Percentiles rank a stretch among this genome's conserved stretches.
phyloP scores from a whole-genome alignment of 2,329 filamentous ascomycete species.

The Xylariales sp. region DNA sequence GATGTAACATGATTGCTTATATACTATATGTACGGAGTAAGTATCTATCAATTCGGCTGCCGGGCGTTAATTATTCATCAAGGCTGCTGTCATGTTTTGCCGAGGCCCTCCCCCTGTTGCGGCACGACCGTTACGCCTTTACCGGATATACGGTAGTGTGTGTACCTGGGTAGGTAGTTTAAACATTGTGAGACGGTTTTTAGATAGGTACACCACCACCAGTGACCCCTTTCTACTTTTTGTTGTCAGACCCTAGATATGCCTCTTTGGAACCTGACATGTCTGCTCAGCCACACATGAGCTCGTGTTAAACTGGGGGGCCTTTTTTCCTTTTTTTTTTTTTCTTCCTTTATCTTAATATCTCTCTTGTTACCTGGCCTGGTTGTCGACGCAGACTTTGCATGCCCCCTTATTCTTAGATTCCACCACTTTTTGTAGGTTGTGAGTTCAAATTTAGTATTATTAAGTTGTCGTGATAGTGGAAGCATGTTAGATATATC shows the following conservation, averaged over 20 bases:
- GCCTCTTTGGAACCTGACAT: slow-evolving; percentile 11
- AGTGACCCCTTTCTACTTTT: not conserved
- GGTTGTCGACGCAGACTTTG: not conserved
- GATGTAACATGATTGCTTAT: slow-evolving; percentile 14
- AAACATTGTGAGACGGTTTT: not conserved
- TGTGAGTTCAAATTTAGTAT: not conserved
- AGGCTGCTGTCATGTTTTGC: slow-evolving; percentile 11
- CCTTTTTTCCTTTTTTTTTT: not conserved
- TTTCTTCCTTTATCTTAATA: not conserved
- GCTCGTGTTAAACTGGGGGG: slow-evolving; percentile 8
- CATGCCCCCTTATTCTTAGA: not conserved
- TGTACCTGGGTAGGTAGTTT: no score
- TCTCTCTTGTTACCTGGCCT: not conserved
- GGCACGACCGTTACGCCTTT: slow-evolving; percentile 25
- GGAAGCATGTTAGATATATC: not conserved
- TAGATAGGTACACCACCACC: not conserved
- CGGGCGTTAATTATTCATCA: not conserved
- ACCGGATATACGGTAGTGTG: not conserved
- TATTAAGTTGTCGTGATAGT: not conserved
- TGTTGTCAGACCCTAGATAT: slow-evolving; percentile 1
- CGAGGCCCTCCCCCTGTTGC: slow-evolving; percentile 9
- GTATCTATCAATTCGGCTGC: slow-evolving; percentile 14
- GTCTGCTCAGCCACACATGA: slow-evolving; percentile 26
- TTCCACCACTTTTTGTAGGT: not conserved
- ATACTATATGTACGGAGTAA: not conserved